Base-by-base conservation (phyloP, 2,329 filamentous ascomycete genomes). In the Cordyceps fumosorosea region DNA sequence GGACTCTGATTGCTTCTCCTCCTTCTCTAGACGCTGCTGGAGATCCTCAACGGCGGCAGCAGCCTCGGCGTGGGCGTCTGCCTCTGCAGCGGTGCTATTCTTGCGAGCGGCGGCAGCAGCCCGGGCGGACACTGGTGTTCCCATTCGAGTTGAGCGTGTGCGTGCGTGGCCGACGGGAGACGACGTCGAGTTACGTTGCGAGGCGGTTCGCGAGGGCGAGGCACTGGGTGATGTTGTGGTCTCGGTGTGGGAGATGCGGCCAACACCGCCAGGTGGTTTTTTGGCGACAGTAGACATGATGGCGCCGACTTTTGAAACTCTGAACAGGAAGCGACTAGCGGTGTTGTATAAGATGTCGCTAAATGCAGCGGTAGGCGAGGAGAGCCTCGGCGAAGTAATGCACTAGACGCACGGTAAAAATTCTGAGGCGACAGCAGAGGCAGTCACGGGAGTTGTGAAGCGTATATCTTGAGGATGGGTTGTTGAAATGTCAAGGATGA, bases 11-110 rank as follows among this genome's bases (percentile, higher is more conserved):
- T 84, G 80, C 56, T 80, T 83, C 76, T 97, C 93, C 24, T 92
- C 89, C 74, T 89, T 90, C 69, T 90, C 84, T 56, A 97, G 80
- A 62, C 91, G 87, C 66, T 91, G 87, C 76, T 91, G 92, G 63
- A 97, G 79, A 66, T 97, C 92, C 66, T 96, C 90, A 63, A 96
- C 82, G 62, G 90, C 79, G 18, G 90, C 88, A 48, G 91, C 81
- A 65, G 89, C 88, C 75, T 95, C 91, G 20, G 90, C 91, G 67
- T 89, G 87, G 40, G 79, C 80, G 64, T 83, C 81, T 63, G 69
- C 70, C 56, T 81, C 76, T 29, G 60, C 60, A 48, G 74, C 71
- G 54, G 73, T 71, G 63, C 78, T 78, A 65, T 80, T 76, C 65
- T 81, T 83, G 67, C 89, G 84, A 67, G 84, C 83, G 51, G 85